A percentile compares a stretch with the other conserved stretches of the same genome.
Evolutionary conservation across 2,329 filamentous ascomycete species (phyloP).

Genomic region (Phaeoacremonium minimum): DNA sequence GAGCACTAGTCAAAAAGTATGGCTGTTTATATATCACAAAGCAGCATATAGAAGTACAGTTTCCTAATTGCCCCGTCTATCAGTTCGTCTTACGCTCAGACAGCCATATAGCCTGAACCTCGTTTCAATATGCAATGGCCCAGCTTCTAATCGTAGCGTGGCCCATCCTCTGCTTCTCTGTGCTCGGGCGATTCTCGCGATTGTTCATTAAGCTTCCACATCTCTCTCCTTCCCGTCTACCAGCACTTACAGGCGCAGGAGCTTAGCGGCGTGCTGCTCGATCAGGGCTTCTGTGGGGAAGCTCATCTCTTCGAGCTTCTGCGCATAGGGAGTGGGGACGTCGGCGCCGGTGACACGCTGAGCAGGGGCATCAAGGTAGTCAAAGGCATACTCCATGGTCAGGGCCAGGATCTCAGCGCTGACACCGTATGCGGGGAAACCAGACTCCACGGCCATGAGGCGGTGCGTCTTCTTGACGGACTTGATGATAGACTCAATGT

Average conservation of each 20-base stretch:
- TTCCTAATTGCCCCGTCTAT: too few relatives aligned
- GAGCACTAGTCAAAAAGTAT: too few relatives aligned
- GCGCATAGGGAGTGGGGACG: constrained; percentile 92
- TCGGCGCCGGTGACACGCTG: constrained; percentile 94
- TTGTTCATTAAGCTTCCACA: too few relatives aligned
- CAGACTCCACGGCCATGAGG: constrained; percentile 88
- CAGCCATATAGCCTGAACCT: too few relatives aligned
- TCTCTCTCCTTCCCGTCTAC: too few relatives aligned
- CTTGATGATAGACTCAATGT: constrained; percentile 91
- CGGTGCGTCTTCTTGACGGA: constrained; percentile 98
- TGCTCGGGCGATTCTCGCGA: too few relatives aligned
- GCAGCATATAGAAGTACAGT: too few relatives aligned
- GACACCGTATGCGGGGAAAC: constrained; percentile 93
- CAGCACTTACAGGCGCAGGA: constrained; percentile 68
- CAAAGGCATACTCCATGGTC: constrained; percentile 96
- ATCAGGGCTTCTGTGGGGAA: constrained; percentile 92
- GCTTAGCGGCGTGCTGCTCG: constrained; percentile 81
- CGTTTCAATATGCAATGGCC: too few relatives aligned
- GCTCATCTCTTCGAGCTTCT: constrained; percentile 87
- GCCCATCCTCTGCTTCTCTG: too few relatives aligned
- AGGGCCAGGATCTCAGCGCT: constrained; percentile 88
- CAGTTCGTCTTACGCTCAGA: too few relatives aligned
- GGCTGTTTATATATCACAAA: too few relatives aligned
- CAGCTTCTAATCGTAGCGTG: too few relatives aligned
- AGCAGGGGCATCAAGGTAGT: constrained; percentile 92